Percentiles rank a stretch among this genome's conserved stretches.
phyloP scores from a whole-genome alignment of 345 rosid genomes.

The Acer campestre region DNA sequence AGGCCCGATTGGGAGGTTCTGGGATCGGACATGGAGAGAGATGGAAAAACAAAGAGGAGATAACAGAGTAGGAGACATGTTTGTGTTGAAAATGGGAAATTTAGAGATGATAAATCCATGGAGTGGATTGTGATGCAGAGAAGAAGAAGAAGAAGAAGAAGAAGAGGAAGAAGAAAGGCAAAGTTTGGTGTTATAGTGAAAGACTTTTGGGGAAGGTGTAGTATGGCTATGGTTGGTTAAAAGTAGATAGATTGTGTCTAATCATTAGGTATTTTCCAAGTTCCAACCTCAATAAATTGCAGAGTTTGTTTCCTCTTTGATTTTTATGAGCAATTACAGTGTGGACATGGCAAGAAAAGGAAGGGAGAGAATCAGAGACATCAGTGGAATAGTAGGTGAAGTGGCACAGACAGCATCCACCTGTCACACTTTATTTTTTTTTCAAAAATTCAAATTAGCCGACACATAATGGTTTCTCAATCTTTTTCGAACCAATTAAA shows the following conservation, averaged over 20 bases:
- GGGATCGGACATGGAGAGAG: conserved; percentile 36
- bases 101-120: conserved; percentile 13
- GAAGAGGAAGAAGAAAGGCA: not conserved
- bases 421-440: too few relatives aligned
- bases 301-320: too few relatives aligned
- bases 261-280: too few relatives aligned
- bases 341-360: not conserved
- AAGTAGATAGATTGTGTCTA: too few relatives aligned
- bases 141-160: not conserved
- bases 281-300: too few relatives aligned
- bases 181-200: not conserved
- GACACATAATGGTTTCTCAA: too few relatives aligned
- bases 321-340: not conserved
- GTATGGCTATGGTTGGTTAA: not conserved
- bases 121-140: not conserved
- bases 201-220: not conserved
- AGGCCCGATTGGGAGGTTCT: conserved; percentile 43
- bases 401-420: too few relatives aligned
- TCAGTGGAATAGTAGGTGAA: too few relatives aligned
- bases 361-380: too few relatives aligned
- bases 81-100: not conserved
- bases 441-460: too few relatives aligned
- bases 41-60: conserved; percentile 8
- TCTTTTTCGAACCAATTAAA: too few relatives aligned
- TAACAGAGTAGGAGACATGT: conserved; percentile 7